Base-by-base conservation (phyloP, 2,329 filamentous ascomycete species). In the Neonectria magnoliae region DNA sequence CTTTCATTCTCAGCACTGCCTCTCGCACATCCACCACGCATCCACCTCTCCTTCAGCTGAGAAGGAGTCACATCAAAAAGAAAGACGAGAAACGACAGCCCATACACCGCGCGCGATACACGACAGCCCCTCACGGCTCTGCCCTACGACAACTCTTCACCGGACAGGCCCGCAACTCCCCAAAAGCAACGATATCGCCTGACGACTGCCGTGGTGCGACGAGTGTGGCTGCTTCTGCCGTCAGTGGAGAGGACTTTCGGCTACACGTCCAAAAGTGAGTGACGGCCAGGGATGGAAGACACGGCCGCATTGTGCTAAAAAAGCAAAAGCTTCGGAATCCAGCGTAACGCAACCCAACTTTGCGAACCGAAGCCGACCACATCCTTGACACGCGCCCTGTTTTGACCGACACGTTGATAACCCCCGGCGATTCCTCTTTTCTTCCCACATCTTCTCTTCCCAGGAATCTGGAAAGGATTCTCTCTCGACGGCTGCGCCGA, bases 301-400 rank as follows among this genome's bases (percentile, higher is more conserved):
- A 67, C 73, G 58, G 66, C 68, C 66, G 66, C 67, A 59, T 66
- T 65, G 47, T 64, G 66, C 70, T 70, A 74, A 74, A 74, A 74
- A 72, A 68, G 57, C 60, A 74, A 70, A 74, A 65, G 62, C 59
- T 68, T 72, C 64, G 51, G 66, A 68, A 68, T 56, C 53, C 69
- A 68, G 68, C 72, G 69, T 65, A 55, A 66, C 65, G 66, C 60
- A 67, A 66, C 63, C 53, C 57, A 60, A 62, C 52, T 59, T 53
- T 57, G 41, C 63, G 51, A 60, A 62, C 48, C 33, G 54, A 54
- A 50, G 52, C 58, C 54, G 59, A 57, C 44, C 55, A 18, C 45
- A 41, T 59, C 20, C 50, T 60, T 41, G 55, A 38, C 31, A 44
- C 53, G 29, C 53, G 36, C 54, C 47, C 57, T 61, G 62, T 64